Evolutionary conservation across 805 yeast species (phyloP).

Genomic region (Saccharomycopsis sp.): DNA sequence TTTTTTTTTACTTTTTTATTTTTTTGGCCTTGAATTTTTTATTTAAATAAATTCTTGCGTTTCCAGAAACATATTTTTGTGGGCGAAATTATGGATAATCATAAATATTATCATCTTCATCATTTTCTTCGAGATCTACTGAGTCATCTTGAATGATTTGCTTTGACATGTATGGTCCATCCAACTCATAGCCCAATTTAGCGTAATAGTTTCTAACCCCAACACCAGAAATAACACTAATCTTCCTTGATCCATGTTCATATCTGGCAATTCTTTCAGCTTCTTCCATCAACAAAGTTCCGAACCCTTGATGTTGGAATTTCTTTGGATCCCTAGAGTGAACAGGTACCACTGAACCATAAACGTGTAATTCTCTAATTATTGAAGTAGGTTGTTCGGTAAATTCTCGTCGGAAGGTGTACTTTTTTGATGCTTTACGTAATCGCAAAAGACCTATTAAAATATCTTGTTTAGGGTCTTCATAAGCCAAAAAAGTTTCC

Average conservation of each 20-base stretch:
- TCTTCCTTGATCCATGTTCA: constrained; percentile 88
- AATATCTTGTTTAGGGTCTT: constrained; percentile 95
- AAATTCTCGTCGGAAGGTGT: constrained; percentile 88
- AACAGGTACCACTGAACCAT: constrained; percentile 94
- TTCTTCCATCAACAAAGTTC: constrained; percentile 95
- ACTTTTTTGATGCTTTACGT: constrained; percentile 80
- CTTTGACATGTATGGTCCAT: constrained; percentile 98
- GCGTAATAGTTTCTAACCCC: constrained; percentile 96
- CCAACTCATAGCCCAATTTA: constrained; percentile 82
- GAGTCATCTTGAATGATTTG: constrained; percentile 24
- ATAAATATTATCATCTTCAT: neutral
- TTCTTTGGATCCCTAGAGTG: constrained; percentile 96
- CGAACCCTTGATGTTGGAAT: constrained; percentile 98
- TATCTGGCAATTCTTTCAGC: constrained; percentile 93
- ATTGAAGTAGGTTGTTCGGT: constrained; percentile 78
- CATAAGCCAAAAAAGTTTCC: constrained; percentile 95
- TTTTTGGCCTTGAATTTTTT: no score
- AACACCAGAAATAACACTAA: constrained; percentile 93
- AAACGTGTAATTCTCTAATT: constrained; percentile 95
- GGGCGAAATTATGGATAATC: neutral
- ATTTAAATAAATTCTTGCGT: no score
- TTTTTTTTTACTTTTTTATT: neutral
- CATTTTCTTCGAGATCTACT: constrained; percentile 1
- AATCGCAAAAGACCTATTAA: constrained; percentile 84
- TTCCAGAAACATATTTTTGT: neutral